A percentile compares a stretch with the other conserved stretches of the same genome.
These are phyloP conservation scores for Heimioporus sp. DNA, from an alignment of 768 basidiomycete species.

Conservation along the genomic window DNA sequence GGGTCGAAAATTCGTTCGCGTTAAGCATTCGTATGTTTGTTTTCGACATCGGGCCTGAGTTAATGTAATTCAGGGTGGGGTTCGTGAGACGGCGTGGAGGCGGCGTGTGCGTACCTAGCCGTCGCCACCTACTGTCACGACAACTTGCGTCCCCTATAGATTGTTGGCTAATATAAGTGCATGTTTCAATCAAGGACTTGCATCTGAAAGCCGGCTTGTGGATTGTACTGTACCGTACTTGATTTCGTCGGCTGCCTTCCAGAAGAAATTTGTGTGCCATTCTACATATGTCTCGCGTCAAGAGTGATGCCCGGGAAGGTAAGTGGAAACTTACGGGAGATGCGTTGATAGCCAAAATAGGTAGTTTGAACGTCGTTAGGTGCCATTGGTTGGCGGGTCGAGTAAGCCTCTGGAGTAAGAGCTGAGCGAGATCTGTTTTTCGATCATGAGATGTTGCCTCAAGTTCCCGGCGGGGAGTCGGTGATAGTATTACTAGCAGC, in stretches of 20 bases:
- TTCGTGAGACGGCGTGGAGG: too few species aligned
- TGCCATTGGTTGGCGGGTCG: slow-evolving; percentile 14
- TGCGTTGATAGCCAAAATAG: slow-evolving; percentile 75
- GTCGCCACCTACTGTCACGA: slow-evolving; percentile 50
- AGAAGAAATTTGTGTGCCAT: slow-evolving; percentile 69
- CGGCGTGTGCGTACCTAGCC: too few species aligned
- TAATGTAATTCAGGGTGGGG: too few species aligned
- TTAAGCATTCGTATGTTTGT: too few species aligned
- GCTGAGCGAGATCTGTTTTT: slow-evolving; percentile 9
- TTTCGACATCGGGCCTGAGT: too few species aligned
- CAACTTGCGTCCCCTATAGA: slow-evolving; percentile 58
- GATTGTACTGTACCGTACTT: slow-evolving; percentile 59
- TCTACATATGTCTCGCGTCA: slow-evolving; percentile 38
- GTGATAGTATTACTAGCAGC: slow-evolving; percentile 30
- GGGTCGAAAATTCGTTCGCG: too few species aligned
- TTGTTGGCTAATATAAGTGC: slow-evolving; percentile 2
- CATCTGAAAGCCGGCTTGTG: slow-evolving; percentile 56
- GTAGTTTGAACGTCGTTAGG: slow-evolving; percentile 17
- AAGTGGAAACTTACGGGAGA: slow-evolving; percentile 48
- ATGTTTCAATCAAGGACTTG: slow-evolving; percentile 28
- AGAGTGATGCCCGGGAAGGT: slow-evolving; percentile 1
- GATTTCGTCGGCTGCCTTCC: slow-evolving; percentile 51
- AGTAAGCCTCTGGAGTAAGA: slow-evolving; percentile 16
- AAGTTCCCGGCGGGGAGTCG: slow-evolving; percentile 24
- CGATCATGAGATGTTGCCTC: slow-evolving; percentile 21